phyloP scores from a whole-genome alignment of 352 stramenopile species.

The Bremia lactucae region DNA sequence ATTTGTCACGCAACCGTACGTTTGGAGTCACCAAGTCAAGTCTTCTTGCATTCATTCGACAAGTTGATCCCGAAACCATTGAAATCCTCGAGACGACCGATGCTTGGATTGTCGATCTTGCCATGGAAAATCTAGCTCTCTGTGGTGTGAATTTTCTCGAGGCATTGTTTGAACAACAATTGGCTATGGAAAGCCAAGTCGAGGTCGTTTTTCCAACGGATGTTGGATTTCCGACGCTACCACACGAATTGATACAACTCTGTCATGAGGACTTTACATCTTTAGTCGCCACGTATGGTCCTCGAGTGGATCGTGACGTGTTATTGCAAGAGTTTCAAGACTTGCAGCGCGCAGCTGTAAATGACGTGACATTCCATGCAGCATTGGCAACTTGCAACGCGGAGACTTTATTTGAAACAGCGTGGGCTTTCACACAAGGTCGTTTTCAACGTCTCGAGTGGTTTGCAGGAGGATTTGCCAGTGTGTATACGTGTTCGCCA shows the following conservation, averaged over 20 bases:
- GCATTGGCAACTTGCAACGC: constrained; percentile 14
- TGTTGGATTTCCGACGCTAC: constrained; percentile 27
- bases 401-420: constrained; percentile 27
- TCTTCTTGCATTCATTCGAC: constrained; percentile 32
- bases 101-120: constrained; percentile 23
- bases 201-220: constrained; percentile 1
- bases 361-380: constrained; percentile 13
- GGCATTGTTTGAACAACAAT: constrained; percentile 26
- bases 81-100: constrained; percentile 24
- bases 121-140: constrained; percentile 21
- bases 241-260: constrained; percentile 37
- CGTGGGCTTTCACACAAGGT: constrained; percentile 24
- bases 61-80: constrained; percentile 14
- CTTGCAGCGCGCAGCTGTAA: constrained; percentile 12
- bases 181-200: constrained; percentile 5
- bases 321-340: constrained; percentile 26
- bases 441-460: constrained; percentile 41
- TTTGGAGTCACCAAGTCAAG: constrained; percentile 24
- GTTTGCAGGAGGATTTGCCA: constrained; percentile 51
- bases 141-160: constrained; percentile 34
- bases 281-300: constrained; percentile 25
- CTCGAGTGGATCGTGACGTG: constrained; percentile 20
- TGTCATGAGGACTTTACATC: constrained; percentile 36
- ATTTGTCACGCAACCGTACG: constrained; percentile 18
- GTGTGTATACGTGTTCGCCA: constrained; percentile 19